A percentile compares a stretch with the other conserved stretches of the same genome.
Evolutionary conservation across 139 green algal genomes (phyloP).

Genomic region (Coelastrella sp.): DNA sequence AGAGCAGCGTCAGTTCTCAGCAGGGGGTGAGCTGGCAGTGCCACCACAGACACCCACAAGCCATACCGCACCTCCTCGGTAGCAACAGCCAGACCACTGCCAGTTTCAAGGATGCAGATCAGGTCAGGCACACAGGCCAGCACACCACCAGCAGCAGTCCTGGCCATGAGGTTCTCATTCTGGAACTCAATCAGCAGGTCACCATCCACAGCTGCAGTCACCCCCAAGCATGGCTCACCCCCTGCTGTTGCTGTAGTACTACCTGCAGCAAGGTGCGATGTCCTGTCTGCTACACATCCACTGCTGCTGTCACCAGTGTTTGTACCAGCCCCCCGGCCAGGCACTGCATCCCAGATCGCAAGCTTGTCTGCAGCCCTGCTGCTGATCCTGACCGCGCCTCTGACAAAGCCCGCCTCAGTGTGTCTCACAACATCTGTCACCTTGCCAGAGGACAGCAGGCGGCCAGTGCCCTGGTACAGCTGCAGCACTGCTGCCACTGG

Average conservation of each 20-base stretch:
- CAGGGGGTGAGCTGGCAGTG: slow-evolving; percentile 54
- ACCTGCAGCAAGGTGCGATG: neutral
- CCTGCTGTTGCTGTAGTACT: neutral
- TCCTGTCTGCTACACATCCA: neutral
- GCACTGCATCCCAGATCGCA: neutral
- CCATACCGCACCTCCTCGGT: slow-evolving; percentile 63
- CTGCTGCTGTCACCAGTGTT: slow-evolving; percentile 2
- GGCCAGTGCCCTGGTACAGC: slow-evolving; percentile 40
- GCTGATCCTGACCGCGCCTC: neutral
- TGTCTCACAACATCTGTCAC: slow-evolving; percentile 11
- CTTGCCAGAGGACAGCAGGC: slow-evolving; percentile 35
- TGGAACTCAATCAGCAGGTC: slow-evolving; percentile 41
- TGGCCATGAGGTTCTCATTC: slow-evolving; percentile 63
- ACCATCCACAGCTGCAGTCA: too few relatives aligned
- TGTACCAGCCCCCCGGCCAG: neutral
- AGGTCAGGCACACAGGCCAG: slow-evolving; percentile 58
- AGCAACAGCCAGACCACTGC: slow-evolving; percentile 44
- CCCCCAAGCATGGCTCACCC: too few relatives aligned
- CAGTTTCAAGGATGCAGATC: slow-evolving; percentile 58
- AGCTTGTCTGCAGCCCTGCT: neutral
- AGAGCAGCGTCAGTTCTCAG: slow-evolving; percentile 53
- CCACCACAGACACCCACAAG: slow-evolving; percentile 49
- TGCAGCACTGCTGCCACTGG: slow-evolving; percentile 45
- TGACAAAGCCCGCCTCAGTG: slow-evolving; percentile 5
- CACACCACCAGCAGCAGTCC: neutral